phyloP scores from a whole-genome alignment of 208 protist genomes.

The Wallacemonas rigidus region DNA sequence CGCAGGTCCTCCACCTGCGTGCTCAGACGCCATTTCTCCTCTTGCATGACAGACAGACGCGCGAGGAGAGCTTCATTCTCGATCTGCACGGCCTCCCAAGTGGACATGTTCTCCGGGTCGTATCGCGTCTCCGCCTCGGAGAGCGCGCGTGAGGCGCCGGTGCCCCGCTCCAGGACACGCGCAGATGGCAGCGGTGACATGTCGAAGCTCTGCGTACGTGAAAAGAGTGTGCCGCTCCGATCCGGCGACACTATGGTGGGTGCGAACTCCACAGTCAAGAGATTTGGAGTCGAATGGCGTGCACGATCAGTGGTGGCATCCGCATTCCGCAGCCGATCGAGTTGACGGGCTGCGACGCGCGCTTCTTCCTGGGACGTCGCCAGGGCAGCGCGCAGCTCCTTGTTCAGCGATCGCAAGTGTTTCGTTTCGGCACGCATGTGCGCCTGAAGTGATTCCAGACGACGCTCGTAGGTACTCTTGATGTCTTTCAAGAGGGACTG shows the following conservation, averaged over 20 bases:
- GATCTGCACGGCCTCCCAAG: conserved; percentile 54
- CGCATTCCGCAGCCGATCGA: conserved; percentile 19
- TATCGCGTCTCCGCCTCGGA: conserved; percentile 41
- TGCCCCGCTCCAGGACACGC: neutral
- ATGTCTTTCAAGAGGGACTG: conserved; percentile 39
- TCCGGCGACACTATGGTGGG: neutral
- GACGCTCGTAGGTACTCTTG: conserved; percentile 43
- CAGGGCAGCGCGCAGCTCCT: conserved; percentile 63
- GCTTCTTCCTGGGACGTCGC: conserved; percentile 57
- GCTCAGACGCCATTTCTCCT: conserved; percentile 58
- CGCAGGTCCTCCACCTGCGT: conserved; percentile 49
- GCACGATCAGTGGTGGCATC: neutral
- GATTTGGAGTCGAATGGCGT: neutral
- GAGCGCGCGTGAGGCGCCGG: conserved; percentile 13
- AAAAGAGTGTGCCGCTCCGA: neutral
- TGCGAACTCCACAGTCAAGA: neutral
- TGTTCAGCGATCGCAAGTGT: conserved; percentile 57
- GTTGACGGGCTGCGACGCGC: conserved; percentile 27
- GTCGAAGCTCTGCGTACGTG: conserved; percentile 4
- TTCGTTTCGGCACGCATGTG: conserved; percentile 45
- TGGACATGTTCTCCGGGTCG: conserved; percentile 47
- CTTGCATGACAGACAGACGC: conserved; percentile 51
- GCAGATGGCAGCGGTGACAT: conserved; percentile 2
- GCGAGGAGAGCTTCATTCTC: conserved; percentile 62
- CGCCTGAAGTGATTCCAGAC: conserved; percentile 44